phyloP scores from a whole-genome alignment of 805 yeast genomes.

The Candida gorgasii region DNA sequence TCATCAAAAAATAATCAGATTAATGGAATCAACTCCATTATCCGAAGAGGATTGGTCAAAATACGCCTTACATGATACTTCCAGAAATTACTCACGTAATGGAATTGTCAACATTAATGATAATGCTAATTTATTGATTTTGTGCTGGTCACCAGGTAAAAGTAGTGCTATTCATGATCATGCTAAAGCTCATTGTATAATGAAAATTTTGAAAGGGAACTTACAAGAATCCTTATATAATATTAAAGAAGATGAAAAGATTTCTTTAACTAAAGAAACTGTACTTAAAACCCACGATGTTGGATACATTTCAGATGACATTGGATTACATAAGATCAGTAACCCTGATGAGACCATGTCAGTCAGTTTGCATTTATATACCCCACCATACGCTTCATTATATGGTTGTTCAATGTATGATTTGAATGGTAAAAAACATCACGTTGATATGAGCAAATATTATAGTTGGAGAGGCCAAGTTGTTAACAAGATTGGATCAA shows the following conservation, averaged over 20 bases:
- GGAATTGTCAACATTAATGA: conserved; percentile 75
- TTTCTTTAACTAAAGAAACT: conserved; percentile 26
- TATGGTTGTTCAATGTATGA: conserved; percentile 57
- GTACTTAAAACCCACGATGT: conserved; percentile 44
- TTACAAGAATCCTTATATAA: conserved; percentile 59
- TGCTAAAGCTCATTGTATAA: conserved; percentile 74
- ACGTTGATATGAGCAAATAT: conserved; percentile 58
- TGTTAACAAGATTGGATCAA: conserved; percentile 11
- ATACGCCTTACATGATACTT: conserved; percentile 55
- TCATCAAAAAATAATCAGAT: conserved; percentile 42
- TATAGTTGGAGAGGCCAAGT: conserved; percentile 60
- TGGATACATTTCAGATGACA: conserved; percentile 62
- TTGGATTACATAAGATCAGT: conserved; percentile 66
- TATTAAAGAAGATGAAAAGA: conserved; percentile 37
- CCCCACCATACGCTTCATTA: conserved; percentile 73
- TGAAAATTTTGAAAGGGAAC: conserved; percentile 64
- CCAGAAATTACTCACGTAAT: conserved; percentile 58
- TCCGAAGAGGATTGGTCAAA: conserved; percentile 55
- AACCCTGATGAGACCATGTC: conserved; percentile 49
- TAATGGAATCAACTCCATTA: conserved; percentile 51
- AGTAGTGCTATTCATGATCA: conserved; percentile 72
- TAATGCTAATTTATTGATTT: conserved; percentile 63
- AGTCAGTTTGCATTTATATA: conserved; percentile 68
- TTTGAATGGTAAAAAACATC: conserved; percentile 49
- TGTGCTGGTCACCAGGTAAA: conserved; percentile 72